Evolutionary conservation across 495 filamentous ascomycete species (phyloP), one percentile per base, ranked within the genome.

Genomic region (Beverwykella pulmonaria): DNA sequence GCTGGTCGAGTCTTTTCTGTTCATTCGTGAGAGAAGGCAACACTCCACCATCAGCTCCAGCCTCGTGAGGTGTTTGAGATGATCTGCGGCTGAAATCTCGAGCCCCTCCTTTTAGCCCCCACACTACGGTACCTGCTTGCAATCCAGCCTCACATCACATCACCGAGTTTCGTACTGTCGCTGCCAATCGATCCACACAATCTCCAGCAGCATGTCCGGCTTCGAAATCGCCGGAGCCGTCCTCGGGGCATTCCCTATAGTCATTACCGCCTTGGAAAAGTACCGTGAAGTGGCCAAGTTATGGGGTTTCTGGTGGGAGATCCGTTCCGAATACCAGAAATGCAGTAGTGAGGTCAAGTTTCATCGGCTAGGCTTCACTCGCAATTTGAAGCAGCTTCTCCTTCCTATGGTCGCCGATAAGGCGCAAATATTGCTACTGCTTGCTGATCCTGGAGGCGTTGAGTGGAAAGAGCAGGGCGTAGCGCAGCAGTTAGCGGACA

Each of bases 351-450:
- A 79, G 53, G 60, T 80, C n/a, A 47, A 66, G 12, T 72, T 56
- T 36, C 69, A 80, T 10, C 69, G 70, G 25, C 25, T 72, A 23
- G 30, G 64, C 0, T 76, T 76, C 47, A 65, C 70, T 44, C 47
- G 67, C 15, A 73, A 72, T 32, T 39, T 76, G 0, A 71, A 77
- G 59, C 59, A 68, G 36, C 57, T 75, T 22, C 65, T 77, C 3
- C 53, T 73, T 27, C 74, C 71, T 12, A 22, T 76, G n/a, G 63
- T 77, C 30, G 17, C 54, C 32, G 65, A 73, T 19, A 74, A 77
- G 22, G 65, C 71, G 17, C 57, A 67, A 32, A 23, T 71, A 19
- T 47, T 59, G 22, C n/a, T 10, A 12, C 52, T 71, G 9, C 57
- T 67, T 27, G 36, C 29, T 8, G 50, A 71, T 36, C 68, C 63